Evolutionary conservation across 257 asterid species (phyloP).

Genomic region (Ilex asprella): DNA sequence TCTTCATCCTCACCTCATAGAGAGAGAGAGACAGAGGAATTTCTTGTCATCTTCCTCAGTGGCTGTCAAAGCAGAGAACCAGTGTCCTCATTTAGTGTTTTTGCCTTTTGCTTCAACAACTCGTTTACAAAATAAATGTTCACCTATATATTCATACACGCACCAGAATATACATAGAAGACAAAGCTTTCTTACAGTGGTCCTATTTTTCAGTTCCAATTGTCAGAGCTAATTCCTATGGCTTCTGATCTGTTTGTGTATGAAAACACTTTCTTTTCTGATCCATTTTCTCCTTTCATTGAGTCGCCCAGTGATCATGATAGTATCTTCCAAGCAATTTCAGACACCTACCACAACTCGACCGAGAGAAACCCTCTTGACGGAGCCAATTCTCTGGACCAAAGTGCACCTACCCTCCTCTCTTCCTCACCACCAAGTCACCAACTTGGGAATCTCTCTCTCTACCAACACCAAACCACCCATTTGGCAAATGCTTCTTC

Average conservation of each 20-base stretch:
- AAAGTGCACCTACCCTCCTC: not conserved
- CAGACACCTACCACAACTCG: not conserved
- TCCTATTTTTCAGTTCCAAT: too few relatives aligned
- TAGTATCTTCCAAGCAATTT: not conserved
- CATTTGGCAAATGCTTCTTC: not conserved
- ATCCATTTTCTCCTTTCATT: not conserved
- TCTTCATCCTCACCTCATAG: too few relatives aligned
- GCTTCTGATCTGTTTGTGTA: not conserved
- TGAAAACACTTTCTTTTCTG: not conserved
- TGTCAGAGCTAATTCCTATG: not conserved
- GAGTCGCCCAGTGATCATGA: not conserved
- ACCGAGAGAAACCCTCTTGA: not conserved
- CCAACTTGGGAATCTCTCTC: conserved; percentile 45
- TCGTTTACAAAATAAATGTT: too few relatives aligned
- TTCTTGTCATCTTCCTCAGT: too few relatives aligned
- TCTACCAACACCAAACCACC: conserved; percentile 19
- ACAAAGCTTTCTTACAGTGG: not conserved
- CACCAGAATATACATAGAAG: too few relatives aligned
- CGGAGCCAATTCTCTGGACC: not conserved
- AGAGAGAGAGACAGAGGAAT: not conserved
- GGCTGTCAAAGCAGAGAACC: too few relatives aligned
- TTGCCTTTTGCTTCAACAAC: too few relatives aligned
- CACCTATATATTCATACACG: too few relatives aligned
- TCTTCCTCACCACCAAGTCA: conserved; percentile 16
- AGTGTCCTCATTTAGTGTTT: too few relatives aligned